Base-by-base conservation (phyloP, 768 basidiomycete species). In the Lactifluus piperatus region DNA sequence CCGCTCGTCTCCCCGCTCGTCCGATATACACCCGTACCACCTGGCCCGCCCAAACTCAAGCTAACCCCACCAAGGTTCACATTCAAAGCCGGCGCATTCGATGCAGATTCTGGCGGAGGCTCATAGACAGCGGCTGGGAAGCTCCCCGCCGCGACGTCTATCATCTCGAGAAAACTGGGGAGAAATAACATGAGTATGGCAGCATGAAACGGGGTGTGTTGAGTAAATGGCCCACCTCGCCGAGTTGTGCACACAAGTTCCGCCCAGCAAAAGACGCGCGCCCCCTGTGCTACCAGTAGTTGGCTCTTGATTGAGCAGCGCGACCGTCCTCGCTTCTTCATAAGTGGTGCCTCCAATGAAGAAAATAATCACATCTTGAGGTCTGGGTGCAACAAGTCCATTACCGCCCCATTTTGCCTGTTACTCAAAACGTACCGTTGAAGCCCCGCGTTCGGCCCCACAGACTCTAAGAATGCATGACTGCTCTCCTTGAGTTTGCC, bases 311-410 rank as follows among this genome's bases (percentile, higher is more conserved):
- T 98, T 99, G 63, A 95, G 77, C 49, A 92, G 73, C 6, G 91
- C 81, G 13, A 98, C 80, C 0, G 88, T 80, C 62, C 91, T 79
- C 0, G 93, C 92, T 72, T 99, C 97, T 70, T 92, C 94, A 67
- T 97, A 98, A 0, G 97, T 98, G 29, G 92, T 85, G 0, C 97
- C 97, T 29, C 97, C 97, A 59, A 98, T 84, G 76, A 99, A 87
- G 73, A 98, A 99, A 58, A 99, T 77, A 58, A 99, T 97, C 46
- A 98, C 82, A 71, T 98, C 95, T 65, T 97, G 95, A 9, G 94
- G 88, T 66, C 95, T 95, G 67, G 30, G 11, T 9, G 36, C 32
- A n/a, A n/a, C 37, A 45, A 47, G 48, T 54, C 46, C 57, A 57
- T 41, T 34, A 46, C 10, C 46, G 5, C 29, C 11, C 18, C 5